Conservation (phyloP, 2,329 filamentous ascomycete species). For the Metarhizium brunneum region DNA sequence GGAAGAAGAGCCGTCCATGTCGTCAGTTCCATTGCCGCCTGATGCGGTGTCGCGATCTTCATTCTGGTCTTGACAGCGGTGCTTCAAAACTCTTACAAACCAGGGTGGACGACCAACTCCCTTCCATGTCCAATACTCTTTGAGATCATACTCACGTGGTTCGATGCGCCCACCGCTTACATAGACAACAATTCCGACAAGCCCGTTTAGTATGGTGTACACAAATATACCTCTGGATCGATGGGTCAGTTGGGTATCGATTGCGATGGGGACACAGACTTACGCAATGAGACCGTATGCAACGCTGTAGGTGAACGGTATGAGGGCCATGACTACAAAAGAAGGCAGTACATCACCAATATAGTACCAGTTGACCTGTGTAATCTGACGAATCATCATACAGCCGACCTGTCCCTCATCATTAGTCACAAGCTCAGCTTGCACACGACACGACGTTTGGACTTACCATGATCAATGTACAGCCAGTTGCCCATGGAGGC, state of each 20-base stretch:
- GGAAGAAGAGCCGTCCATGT: not conserved
- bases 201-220: conserved; percentile 38
- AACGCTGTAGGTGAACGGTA: conserved; percentile 72
- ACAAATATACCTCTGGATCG: conserved; percentile 41
- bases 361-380: conserved; percentile 67
- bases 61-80: not conserved
- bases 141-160: conserved; percentile 43
- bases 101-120: conserved; percentile 37
- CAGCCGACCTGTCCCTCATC: conserved; percentile 48
- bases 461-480: conserved; percentile 57
- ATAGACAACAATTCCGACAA: conserved; percentile 36
- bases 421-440: not conserved
- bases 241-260: not conserved
- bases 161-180: conserved; percentile 33
- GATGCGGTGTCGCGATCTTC: not conserved
- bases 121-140: conserved; percentile 48
- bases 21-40: not conserved
- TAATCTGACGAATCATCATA: conserved; percentile 69
- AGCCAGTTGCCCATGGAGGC: conserved; percentile 69
- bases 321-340: conserved; percentile 65
- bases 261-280: conserved; percentile 18
- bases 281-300: conserved; percentile 68
- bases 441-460: not conserved
- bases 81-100: conserved; percentile 31
- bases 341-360: conserved; percentile 68